phyloP scores from a whole-genome alignment of 495 filamentous ascomycete genomes.

The Neurospora cerealis region DNA sequence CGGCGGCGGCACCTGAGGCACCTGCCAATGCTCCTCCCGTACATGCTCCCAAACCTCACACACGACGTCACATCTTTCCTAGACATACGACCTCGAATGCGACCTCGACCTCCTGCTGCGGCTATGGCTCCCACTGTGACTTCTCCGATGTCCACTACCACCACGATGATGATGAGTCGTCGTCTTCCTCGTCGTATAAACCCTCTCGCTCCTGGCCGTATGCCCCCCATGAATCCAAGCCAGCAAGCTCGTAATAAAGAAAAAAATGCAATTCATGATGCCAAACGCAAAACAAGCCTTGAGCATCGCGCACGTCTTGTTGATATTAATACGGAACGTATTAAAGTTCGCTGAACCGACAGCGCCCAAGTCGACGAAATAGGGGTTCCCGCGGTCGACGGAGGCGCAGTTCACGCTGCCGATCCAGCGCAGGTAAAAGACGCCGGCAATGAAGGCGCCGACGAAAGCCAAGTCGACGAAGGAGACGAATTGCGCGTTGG shows the following conservation, averaged over 20 bases:
- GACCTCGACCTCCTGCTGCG: slow-evolving; percentile 8
- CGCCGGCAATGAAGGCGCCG: slow-evolving; percentile 71
- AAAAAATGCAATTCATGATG: slow-evolving; percentile 81
- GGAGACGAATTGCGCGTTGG: slow-evolving; percentile 65
- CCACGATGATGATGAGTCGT: neutral
- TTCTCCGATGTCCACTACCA: neutral
- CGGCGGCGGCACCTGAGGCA: too few species aligned
- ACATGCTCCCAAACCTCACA: neutral
- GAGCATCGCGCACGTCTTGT: slow-evolving; percentile 80
- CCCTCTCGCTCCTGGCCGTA: slow-evolving; percentile 6
- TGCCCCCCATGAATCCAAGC: slow-evolving; percentile 47
- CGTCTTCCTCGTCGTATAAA: neutral
- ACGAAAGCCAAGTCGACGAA: slow-evolving; percentile 73
- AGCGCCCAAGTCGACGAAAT: slow-evolving; percentile 49
- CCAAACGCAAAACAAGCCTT: slow-evolving; percentile 80
- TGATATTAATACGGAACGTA: slow-evolving; percentile 37
- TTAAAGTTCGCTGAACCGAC: slow-evolving; percentile 42
- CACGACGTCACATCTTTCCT: neutral
- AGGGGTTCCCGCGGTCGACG: slow-evolving; percentile 32
- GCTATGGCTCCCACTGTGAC: slow-evolving; percentile 1
- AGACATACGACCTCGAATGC: slow-evolving; percentile 12
- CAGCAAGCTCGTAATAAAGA: slow-evolving; percentile 58
- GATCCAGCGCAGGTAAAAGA: slow-evolving; percentile 67
- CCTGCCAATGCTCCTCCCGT: neutral
- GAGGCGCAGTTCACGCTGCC: slow-evolving; percentile 52